Evolutionary conservation across 331 rosid genomes (phyloP).

Genomic region (Telfairia occidentalis): DNA sequence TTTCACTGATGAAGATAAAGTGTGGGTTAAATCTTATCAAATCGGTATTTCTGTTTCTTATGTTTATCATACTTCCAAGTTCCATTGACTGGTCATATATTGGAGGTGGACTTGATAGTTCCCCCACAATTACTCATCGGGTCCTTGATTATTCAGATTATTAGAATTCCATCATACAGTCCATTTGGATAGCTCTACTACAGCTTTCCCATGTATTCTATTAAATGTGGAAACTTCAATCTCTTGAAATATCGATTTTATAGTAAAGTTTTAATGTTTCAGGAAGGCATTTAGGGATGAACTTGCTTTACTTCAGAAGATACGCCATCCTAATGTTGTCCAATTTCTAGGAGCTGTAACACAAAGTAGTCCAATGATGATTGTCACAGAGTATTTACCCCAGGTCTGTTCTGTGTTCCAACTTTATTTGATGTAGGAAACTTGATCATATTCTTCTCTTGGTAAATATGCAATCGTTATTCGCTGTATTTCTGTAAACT

Average conservation of each 20-base stretch:
- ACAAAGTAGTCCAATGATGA: slow-evolving; percentile 93
- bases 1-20: slow-evolving; percentile 58
- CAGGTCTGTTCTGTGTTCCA: slow-evolving; percentile 36
- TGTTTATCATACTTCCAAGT: neutral
- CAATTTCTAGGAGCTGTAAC: slow-evolving; percentile 98
- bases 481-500: neutral
- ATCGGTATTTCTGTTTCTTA: neutral
- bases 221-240: neutral
- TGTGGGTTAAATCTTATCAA: slow-evolving; percentile 38
- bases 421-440: slow-evolving; percentile 3
- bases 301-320: slow-evolving; percentile 70
- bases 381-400: slow-evolving; percentile 85
- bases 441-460: neutral
- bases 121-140: neutral
- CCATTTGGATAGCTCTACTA: neutral
- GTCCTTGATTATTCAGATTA: neutral
- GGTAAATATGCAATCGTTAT: neutral
- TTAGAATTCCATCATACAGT: neutral
- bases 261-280: slow-evolving; percentile 11
- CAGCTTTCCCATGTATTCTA: neutral
- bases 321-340: slow-evolving; percentile 91
- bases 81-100: neutral
- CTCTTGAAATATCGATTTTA: slow-evolving; percentile 3
- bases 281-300: slow-evolving; percentile 86
- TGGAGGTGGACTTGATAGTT: neutral